A percentile compares a stretch with the other conserved stretches of the same genome.
Conservation (phyloP, 768 basidiomycete species). For the Amanita molliuscula region DNA sequence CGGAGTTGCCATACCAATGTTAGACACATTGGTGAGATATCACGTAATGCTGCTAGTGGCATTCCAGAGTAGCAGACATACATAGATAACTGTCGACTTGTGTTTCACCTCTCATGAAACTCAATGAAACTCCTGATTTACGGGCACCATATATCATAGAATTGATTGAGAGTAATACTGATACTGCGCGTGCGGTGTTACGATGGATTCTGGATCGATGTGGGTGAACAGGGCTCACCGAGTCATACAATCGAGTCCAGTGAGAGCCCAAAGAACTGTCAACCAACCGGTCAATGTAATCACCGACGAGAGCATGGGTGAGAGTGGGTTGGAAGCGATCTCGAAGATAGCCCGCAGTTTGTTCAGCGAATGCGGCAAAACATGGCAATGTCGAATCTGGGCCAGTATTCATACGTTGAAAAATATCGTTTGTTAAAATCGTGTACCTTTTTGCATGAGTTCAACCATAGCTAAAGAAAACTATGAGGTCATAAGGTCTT, state of each 20-base stretch:
- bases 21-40: background rate
- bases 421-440: slow-evolving; percentile 5
- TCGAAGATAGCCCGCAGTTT: slow-evolving; percentile 78
- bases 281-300: slow-evolving; percentile 84
- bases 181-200: slow-evolving; percentile 37
- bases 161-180: slow-evolving; percentile 94
- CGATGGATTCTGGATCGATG: background rate
- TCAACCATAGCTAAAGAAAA: slow-evolving; percentile 58
- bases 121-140: background rate
- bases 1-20: background rate
- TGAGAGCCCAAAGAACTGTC: slow-evolving; percentile 85
- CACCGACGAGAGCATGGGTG: slow-evolving; percentile 75
- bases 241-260: slow-evolving; percentile 96
- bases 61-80: background rate
- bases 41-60: background rate
- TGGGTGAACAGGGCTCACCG: slow-evolving; percentile 35
- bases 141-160: slow-evolving; percentile 24
- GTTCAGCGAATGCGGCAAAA: slow-evolving; percentile 83
- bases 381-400: slow-evolving; percentile 85
- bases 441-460: slow-evolving; percentile 94
- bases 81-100: background rate
- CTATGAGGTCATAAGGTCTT: background rate
- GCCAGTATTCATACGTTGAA: background rate
- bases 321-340: slow-evolving; percentile 92
- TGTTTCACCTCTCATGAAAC: background rate